A percentile compares a stretch with the other conserved stretches of the same genome.
Evolutionary conservation across 2,329 filamentous ascomycete genomes (phyloP).

Genomic region (Penicillium hordei): DNA sequence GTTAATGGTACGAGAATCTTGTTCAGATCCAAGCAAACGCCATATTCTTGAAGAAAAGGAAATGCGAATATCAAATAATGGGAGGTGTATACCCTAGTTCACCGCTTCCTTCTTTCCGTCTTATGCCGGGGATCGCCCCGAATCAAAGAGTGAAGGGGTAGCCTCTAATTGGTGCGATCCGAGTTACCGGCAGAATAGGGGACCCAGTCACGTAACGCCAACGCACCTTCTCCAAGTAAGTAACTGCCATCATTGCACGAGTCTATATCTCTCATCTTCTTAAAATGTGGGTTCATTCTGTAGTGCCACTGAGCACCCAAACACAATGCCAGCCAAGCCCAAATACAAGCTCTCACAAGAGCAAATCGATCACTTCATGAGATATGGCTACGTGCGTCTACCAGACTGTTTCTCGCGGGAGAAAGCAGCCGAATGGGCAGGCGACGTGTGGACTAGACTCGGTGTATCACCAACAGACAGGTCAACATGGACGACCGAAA

Average conservation of each 20-base stretch:
- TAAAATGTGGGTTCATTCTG: neutral
- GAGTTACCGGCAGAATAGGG: neutral
- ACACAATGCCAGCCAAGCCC: neutral
- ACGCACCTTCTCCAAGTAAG: slow-evolving; percentile 1
- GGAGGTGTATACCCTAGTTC: neutral
- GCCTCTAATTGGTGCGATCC: neutral
- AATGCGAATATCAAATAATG: neutral
- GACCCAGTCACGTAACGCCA: neutral
- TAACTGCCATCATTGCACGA: neutral
- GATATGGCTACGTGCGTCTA: slow-evolving; percentile 57
- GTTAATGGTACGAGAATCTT: neutral
- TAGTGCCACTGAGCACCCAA: neutral
- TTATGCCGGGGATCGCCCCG: neutral
- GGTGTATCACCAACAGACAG: slow-evolving; percentile 65
- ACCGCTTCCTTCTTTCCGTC: neutral
- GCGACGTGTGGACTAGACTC: slow-evolving; percentile 62
- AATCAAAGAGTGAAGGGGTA: neutral
- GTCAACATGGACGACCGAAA: slow-evolving; percentile 62
- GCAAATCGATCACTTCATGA: slow-evolving; percentile 55
- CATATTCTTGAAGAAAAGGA: neutral
- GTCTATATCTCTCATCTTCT: neutral
- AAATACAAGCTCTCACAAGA: slow-evolving; percentile 41
- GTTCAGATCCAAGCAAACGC: neutral
- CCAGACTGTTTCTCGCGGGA: slow-evolving; percentile 52
- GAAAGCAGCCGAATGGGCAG: slow-evolving; percentile 50